A percentile compares a stretch with the other conserved stretches of the same genome.
These are phyloP conservation scores for Phytopythium helicoides DNA, from an alignment of 352 stramenopile species.

Conservation along the genomic window DNA sequence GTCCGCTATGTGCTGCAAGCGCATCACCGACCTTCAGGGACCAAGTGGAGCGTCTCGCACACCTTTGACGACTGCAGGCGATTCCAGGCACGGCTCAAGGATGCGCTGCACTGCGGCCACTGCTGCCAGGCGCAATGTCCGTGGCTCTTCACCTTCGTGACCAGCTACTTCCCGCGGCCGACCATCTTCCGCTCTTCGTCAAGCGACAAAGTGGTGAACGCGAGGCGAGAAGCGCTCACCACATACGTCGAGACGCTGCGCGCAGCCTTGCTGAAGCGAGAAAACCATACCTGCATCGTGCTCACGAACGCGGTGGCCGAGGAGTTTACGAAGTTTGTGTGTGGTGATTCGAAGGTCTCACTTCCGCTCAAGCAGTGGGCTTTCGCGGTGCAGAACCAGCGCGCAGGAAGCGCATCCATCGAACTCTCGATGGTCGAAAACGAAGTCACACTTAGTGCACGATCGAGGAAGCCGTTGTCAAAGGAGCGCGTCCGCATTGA, in stretches of 20 bases:
- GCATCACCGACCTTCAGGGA: conserved; percentile 17
- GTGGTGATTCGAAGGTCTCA: conserved; percentile 7
- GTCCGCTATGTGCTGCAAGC: conserved; percentile 19
- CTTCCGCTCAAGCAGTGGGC: conserved; percentile 29
- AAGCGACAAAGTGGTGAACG: conserved; percentile 18
- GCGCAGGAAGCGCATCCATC: conserved; percentile 15
- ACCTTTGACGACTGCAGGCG: conserved; percentile 22
- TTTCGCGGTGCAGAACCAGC: conserved; percentile 15
- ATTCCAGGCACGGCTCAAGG: conserved; percentile 14
- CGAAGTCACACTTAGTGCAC: conserved; percentile 6
- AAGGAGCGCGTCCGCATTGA: neutral
- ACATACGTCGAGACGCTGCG: conserved; percentile 32
- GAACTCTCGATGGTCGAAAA: conserved; percentile 18
- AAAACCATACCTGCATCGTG: conserved; percentile 27
- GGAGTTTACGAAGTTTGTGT: conserved; percentile 23
- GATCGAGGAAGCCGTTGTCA: neutral
- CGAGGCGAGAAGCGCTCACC: conserved; percentile 22
- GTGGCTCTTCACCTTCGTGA: conserved; percentile 30
- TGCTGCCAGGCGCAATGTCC: conserved; percentile 17
- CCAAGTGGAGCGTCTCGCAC: conserved; percentile 18
- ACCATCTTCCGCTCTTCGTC: conserved; percentile 16
- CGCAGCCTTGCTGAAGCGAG: conserved; percentile 16
- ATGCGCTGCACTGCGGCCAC: conserved; percentile 16
- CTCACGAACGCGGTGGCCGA: conserved; percentile 15
- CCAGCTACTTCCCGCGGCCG: conserved; percentile 30